phyloP scores from a whole-genome alignment of 2,329 filamentous ascomycete species.

The Stagonosporopsis cucurbitacearum region DNA sequence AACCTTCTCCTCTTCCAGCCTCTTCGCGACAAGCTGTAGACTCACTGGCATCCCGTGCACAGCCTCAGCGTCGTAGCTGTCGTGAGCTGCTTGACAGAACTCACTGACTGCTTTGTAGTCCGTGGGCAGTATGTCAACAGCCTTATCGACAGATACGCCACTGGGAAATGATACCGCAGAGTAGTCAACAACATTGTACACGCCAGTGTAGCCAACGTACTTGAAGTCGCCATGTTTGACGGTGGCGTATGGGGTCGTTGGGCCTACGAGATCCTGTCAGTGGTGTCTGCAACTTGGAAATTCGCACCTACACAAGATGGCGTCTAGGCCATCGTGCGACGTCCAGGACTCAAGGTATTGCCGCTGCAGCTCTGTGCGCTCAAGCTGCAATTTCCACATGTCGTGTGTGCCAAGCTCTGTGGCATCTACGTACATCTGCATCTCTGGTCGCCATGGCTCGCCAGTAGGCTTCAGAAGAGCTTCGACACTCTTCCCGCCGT shows the following conservation, averaged over 20 bases:
- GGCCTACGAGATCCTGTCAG: slow-evolving; percentile 33
- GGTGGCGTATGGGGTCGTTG: slow-evolving; percentile 54
- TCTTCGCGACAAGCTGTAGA: slow-evolving; percentile 50
- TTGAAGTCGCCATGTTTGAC: slow-evolving; percentile 53
- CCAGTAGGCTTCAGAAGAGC: slow-evolving; percentile 50
- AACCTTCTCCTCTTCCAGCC: slow-evolving; percentile 54
- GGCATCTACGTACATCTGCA: slow-evolving; percentile 54
- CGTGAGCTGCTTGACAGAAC: slow-evolving; percentile 48
- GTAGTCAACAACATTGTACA: slow-evolving; percentile 59
- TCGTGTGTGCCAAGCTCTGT: slow-evolving; percentile 53
- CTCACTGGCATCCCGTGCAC: slow-evolving; percentile 55
- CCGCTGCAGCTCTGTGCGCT: slow-evolving; percentile 53
- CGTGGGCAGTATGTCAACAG: slow-evolving; percentile 40
- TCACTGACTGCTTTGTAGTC: slow-evolving; percentile 44
- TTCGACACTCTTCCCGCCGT: slow-evolving; percentile 58
- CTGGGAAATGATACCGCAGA: slow-evolving; percentile 54
- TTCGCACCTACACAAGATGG: slow-evolving; percentile 46
- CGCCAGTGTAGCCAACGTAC: slow-evolving; percentile 55
- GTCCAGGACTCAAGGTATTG: slow-evolving; percentile 56
- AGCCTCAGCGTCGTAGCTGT: slow-evolving; percentile 47
- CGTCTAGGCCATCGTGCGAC: slow-evolving; percentile 51
- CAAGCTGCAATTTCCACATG: slow-evolving; percentile 58
- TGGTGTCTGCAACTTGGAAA: not conserved
- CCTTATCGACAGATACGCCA: slow-evolving; percentile 49
- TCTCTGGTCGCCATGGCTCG: slow-evolving; percentile 59